Evolutionary conservation across 805 yeast genomes (phyloP).

Genomic region (Candida tallmaniae): DNA sequence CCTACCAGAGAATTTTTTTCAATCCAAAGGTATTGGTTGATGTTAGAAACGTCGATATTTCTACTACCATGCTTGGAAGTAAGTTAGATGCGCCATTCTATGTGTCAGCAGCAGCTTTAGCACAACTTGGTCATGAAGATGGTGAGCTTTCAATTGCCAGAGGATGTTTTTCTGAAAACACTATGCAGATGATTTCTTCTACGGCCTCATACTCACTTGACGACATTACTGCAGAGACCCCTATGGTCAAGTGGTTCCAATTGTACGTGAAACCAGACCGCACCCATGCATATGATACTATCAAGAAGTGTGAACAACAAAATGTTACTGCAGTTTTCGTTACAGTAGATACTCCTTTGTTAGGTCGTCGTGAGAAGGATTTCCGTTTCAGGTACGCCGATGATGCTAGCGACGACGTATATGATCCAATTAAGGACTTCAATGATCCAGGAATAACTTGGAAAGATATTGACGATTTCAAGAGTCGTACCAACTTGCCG

Average conservation of each 20-base stretch:
- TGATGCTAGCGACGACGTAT: constrained; percentile 25
- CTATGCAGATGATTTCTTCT: constrained; percentile 47
- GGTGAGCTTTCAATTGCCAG: constrained; percentile 41
- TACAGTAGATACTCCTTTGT: constrained; percentile 52
- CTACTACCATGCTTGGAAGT: constrained; percentile 43
- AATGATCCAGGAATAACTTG: constrained; percentile 14
- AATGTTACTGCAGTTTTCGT: constrained; percentile 46
- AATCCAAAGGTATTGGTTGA: constrained; percentile 58
- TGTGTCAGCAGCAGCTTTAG: constrained; percentile 45
- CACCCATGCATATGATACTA: constrained; percentile 21
- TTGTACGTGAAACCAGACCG: constrained; percentile 43
- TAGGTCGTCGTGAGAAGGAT: constrained; percentile 53
- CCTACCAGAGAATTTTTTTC: constrained; percentile 39
- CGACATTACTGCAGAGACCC: constrained; percentile 32
- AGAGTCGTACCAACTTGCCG: constrained; percentile 56
- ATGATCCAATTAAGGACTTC: constrained; percentile 9
- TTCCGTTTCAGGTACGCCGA: constrained; percentile 26
- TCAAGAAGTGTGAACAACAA: constrained; percentile 35
- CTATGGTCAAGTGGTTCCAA: constrained; percentile 37
- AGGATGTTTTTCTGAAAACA: constrained; percentile 36
- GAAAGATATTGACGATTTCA: constrained; percentile 48
- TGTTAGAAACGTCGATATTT: constrained; percentile 60
- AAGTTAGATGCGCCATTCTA: constrained; percentile 43
- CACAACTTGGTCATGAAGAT: constrained; percentile 38
- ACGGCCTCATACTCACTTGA: constrained; percentile 37